Evolutionary conservation across 2,329 filamentous ascomycete species (phyloP).

Genomic region (Claviceps quebecensis): DNA sequence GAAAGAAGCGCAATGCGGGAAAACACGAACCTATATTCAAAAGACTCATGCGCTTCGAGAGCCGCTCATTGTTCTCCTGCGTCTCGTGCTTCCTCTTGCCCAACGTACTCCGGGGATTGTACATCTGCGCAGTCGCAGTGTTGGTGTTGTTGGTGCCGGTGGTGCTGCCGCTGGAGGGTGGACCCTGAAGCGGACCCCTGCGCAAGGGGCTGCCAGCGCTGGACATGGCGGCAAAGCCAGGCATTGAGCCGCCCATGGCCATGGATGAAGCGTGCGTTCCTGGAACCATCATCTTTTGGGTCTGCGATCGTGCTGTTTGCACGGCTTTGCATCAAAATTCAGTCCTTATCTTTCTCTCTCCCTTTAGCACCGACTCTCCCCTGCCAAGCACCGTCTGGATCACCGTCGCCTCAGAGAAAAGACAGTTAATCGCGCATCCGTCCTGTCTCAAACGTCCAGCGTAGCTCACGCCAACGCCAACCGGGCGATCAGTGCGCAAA

Average conservation of each 20-base stretch:
- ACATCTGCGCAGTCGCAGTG: too few relatives aligned
- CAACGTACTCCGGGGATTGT: background rate
- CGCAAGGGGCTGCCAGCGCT: background rate
- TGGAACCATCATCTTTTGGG: slow-evolving; percentile 21
- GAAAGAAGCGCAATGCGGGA: too few relatives aligned
- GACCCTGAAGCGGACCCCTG: slow-evolving; percentile 1
- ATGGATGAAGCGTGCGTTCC: slow-evolving; percentile 12
- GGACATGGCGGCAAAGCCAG: background rate
- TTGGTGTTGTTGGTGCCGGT: slow-evolving; percentile 1
- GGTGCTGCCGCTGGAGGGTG: slow-evolving; percentile 2
- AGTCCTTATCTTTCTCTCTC: background rate
- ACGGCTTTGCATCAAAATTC: too few relatives aligned
- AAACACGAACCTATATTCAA: slow-evolving; percentile 57
- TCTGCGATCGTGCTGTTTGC: background rate
- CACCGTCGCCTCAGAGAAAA: background rate
- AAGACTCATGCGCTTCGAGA: slow-evolving; percentile 71
- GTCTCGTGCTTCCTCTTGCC: slow-evolving; percentile 47
- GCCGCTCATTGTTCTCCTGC: slow-evolving; percentile 49
- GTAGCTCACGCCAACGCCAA: background rate
- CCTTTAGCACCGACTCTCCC: background rate
- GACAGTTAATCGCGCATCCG: background rate
- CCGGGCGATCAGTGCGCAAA: background rate
- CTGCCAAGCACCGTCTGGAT: too few relatives aligned
- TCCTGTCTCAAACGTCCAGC: background rate
- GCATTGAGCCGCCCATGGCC: background rate